A percentile compares a stretch with the other conserved stretches of the same genome.
Conservation (phyloP, 2,329 filamentous ascomycete genomes). For the Cladosporium phlei region DNA sequence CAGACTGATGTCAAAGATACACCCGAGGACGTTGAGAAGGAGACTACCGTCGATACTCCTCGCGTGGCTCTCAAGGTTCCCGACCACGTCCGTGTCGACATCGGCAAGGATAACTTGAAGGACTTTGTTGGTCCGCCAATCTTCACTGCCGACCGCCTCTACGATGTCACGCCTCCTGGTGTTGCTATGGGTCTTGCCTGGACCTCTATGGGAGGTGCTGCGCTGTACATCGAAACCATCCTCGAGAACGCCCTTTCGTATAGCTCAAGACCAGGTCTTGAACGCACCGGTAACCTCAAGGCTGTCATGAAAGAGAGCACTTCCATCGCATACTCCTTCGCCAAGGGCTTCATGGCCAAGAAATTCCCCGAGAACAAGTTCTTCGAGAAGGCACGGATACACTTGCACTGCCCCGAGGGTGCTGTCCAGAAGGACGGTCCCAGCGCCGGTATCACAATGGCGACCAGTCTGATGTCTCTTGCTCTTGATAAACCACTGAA, state of each 20-base stretch:
- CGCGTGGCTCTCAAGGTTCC: constrained; percentile 77
- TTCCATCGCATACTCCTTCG: constrained; percentile 90
- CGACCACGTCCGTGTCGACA: constrained; percentile 77
- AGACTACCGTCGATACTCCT: constrained; percentile 58
- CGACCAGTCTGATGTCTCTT: constrained; percentile 82
- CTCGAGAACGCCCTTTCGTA: constrained; percentile 75
- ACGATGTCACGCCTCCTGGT: constrained; percentile 87
- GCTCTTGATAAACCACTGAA: constrained; percentile 73
- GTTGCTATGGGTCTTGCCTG: constrained; percentile 97
- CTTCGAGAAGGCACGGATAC: constrained; percentile 91
- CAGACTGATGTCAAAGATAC: constrained; percentile 59
- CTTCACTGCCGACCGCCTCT: constrained; percentile 91
- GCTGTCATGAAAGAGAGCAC: constrained; percentile 98
- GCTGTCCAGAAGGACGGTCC: constrained; percentile 87
- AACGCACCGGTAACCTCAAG: constrained; percentile 92
- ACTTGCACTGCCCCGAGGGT: constrained; percentile 93
- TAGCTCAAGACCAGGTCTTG: constrained; percentile 70
- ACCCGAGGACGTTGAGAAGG: constrained; percentile 51
- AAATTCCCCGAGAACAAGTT: constrained; percentile 87
- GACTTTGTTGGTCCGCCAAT: constrained; percentile 95
- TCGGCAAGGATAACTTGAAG: constrained; percentile 83
- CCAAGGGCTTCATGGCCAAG: constrained; percentile 81
- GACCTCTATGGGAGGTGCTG: constrained; percentile 95
- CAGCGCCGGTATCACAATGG: constrained; percentile 90
- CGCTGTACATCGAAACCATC: constrained; percentile 95